Evolutionary conservation across 1,284 basidiomycete genomes (phyloP).

Genomic region (Sanghuangporus sanghuang): DNA sequence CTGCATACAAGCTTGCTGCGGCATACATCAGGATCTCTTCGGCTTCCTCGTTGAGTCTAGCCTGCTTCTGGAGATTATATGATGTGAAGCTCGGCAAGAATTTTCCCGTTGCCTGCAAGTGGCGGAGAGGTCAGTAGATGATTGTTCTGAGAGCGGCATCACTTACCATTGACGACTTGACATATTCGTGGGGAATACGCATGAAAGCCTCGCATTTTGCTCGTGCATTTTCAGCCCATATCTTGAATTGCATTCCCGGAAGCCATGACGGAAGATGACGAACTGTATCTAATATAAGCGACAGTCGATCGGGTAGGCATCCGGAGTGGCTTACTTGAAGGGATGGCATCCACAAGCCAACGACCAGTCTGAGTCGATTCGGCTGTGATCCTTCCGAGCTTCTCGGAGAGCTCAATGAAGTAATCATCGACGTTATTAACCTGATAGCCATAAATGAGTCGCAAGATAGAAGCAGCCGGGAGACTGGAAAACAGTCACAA

Average conservation of each 20-base stretch:
- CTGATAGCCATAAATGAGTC: slow-evolving; percentile 37
- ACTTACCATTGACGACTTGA: background rate
- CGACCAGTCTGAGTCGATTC: slow-evolving; percentile 37
- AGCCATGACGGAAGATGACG: slow-evolving; percentile 6
- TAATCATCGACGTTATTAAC: slow-evolving; percentile 34
- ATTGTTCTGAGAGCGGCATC: background rate
- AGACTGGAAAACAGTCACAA: slow-evolving; percentile 19
- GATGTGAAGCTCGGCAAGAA: background rate
- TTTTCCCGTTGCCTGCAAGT: background rate
- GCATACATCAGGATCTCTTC: slow-evolving; percentile 40
- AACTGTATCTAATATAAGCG: background rate
- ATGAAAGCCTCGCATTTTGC: slow-evolving; percentile 26
- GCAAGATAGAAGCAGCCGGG: slow-evolving; percentile 35
- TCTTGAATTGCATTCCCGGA: background rate
- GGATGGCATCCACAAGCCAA: slow-evolving; percentile 42
- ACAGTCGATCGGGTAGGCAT: background rate
- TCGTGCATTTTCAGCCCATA: slow-evolving; percentile 38
- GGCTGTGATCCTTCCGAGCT: slow-evolving; percentile 35
- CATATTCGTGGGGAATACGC: background rate
- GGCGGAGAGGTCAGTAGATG: background rate
- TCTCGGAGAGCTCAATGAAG: slow-evolving; percentile 37
- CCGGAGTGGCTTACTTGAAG: slow-evolving; percentile 29
- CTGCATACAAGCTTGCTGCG: slow-evolving; percentile 34
- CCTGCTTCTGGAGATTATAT: background rate
- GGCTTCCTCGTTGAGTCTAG: slow-evolving; percentile 9